Evolutionary conservation across 2,329 filamentous ascomycete genomes (phyloP).

Genomic region (Ilyonectria robusta): DNA sequence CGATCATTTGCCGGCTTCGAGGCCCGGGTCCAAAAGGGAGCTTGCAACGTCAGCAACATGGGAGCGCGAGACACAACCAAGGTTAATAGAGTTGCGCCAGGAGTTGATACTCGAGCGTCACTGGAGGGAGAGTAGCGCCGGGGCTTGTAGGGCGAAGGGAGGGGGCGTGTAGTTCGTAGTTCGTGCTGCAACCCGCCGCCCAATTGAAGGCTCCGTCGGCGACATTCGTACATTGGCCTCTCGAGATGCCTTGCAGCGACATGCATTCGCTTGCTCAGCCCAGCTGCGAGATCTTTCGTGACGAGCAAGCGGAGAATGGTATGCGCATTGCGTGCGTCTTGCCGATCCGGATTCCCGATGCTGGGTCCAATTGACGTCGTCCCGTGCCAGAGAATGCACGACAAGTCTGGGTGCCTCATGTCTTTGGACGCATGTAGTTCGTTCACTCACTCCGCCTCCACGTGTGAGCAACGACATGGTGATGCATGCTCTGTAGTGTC

Average conservation of each 20-base stretch:
- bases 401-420: slow-evolving; percentile 1
- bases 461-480: slow-evolving; percentile 28
- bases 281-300: slow-evolving; percentile 31
- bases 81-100: slow-evolving; percentile 4
- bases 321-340: slow-evolving; percentile 32
- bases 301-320: slow-evolving; percentile 24
- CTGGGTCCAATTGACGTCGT: slow-evolving; percentile 19
- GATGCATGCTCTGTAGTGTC: slow-evolving; percentile 27
- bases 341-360: slow-evolving; percentile 24
- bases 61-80: slow-evolving; percentile 28
- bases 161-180: slow-evolving; percentile 44
- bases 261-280: slow-evolving; percentile 23
- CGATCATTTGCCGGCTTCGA: slow-evolving; percentile 25
- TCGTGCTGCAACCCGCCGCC: slow-evolving; percentile 33
- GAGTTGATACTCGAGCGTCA: slow-evolving; percentile 24
- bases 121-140: slow-evolving; percentile 29
- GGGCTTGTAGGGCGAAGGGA: slow-evolving; percentile 25
- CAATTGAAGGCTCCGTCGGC: slow-evolving; percentile 25
- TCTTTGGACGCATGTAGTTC: slow-evolving; percentile 10
- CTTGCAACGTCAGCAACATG: slow-evolving; percentile 8
- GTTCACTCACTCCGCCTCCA: slow-evolving; percentile 21
- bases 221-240: slow-evolving; percentile 27
- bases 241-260: slow-evolving; percentile 35
- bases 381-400: slow-evolving; percentile 9
- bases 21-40: slow-evolving; percentile 21